phyloP scores from a whole-genome alignment of 805 yeast species.

The Spathaspora boniae region DNA sequence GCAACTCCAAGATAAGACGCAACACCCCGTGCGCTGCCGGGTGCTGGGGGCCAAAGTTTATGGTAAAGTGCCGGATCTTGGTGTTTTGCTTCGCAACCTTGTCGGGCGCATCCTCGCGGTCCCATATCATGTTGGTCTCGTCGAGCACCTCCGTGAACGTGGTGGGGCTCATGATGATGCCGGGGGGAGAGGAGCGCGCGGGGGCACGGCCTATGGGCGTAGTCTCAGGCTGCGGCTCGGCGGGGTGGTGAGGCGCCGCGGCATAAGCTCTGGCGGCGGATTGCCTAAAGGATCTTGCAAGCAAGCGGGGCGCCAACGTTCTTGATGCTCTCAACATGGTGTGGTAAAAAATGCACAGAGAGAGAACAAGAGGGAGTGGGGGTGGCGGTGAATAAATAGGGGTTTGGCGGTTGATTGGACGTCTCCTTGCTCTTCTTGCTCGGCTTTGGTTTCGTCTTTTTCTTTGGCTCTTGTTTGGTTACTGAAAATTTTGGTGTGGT shows the following conservation, averaged over 20 bases:
- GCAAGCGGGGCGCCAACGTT: no score
- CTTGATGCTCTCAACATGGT: slow-evolving; percentile 25
- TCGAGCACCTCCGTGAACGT: slow-evolving; percentile 43
- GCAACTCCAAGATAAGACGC: slow-evolving; percentile 78
- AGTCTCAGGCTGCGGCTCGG: slow-evolving; percentile 17
- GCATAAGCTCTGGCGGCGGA: slow-evolving; percentile 11
- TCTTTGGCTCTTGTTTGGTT: no score
- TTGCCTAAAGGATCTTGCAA: slow-evolving; percentile 2
- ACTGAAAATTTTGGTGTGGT: no score
- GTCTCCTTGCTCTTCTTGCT: background rate
- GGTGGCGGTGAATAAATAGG: background rate
- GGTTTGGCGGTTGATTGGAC: background rate
- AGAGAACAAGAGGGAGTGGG: background rate
- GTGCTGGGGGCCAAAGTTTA: slow-evolving; percentile 91
- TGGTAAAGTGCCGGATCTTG: slow-evolving; percentile 80
- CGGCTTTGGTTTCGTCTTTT: background rate
- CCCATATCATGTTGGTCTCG: slow-evolving; percentile 44
- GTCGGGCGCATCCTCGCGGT: slow-evolving; percentile 40
- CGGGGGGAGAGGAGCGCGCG: slow-evolving; percentile 31
- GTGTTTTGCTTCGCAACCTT: slow-evolving; percentile 42
- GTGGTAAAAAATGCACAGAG: background rate
- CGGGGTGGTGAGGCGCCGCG: slow-evolving; percentile 17
- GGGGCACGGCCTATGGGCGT: slow-evolving; percentile 39
- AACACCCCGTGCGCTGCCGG: slow-evolving; percentile 95
- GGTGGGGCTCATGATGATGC: slow-evolving; percentile 36